Conservation (phyloP, 2,329 filamentous ascomycete genomes). For the Thelonectria olida region DNA sequence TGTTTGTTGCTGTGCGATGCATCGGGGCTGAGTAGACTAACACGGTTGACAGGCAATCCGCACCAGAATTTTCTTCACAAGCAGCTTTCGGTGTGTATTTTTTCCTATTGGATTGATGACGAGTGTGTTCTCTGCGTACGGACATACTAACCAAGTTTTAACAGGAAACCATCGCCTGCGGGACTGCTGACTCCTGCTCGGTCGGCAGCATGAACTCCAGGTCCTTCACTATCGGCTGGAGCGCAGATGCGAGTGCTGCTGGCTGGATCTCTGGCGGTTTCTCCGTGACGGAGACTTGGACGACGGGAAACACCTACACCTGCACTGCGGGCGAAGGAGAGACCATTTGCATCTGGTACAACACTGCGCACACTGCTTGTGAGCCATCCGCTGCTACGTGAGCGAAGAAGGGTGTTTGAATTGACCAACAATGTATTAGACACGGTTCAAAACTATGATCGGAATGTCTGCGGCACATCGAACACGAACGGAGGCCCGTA, state of each 20-base stretch:
- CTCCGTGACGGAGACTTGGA: not conserved
- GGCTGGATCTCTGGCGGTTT: slow-evolving; percentile 11
- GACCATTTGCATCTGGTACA: slow-evolving; percentile 12
- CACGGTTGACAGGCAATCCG: not conserved
- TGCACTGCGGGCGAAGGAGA: slow-evolving; percentile 4
- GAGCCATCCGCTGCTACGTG: not conserved
- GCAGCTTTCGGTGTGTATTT: slow-evolving; percentile 5
- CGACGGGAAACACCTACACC: slow-evolving; percentile 2
- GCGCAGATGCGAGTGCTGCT: not conserved
- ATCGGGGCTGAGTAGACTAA: not conserved
- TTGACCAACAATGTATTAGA: not conserved
- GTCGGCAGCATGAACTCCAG: not conserved
- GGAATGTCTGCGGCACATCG: not conserved
- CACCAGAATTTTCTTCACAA: slow-evolving; percentile 13
- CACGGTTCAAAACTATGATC: too few species aligned
- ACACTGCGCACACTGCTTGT: slow-evolving; percentile 15
- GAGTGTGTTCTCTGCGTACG: not conserved
- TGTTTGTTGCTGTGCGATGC: not conserved
- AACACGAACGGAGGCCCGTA: not conserved
- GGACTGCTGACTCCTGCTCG: not conserved
- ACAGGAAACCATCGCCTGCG: slow-evolving; percentile 5
- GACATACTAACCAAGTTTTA: not conserved
- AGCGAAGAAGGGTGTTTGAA: not conserved
- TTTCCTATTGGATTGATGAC: not conserved
- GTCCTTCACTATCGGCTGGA: slow-evolving; percentile 11